Base-by-base conservation (phyloP, 1,284 basidiomycete genomes). In the Puccinia polysora region DNA sequence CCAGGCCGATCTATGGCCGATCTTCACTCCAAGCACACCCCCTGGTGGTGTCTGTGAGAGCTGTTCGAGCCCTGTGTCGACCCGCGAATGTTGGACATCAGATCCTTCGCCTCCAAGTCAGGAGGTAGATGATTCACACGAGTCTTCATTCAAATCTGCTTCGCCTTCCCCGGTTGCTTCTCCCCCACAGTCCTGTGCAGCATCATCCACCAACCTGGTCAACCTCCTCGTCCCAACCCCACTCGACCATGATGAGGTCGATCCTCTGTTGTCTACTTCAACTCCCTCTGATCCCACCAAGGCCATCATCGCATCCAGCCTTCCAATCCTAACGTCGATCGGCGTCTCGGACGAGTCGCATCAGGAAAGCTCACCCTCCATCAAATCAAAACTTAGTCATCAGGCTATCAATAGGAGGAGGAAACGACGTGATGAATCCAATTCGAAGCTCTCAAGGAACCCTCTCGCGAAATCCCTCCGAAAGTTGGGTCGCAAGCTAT, bases 211-310 rank as follows among this genome's bases (percentile, higher is more conserved):
- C 4, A 59, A 36, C 18, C 32, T 38, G 10, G 10, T 45, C 40
- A 59, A 59, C 34, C 23, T 59, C 10, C 56, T 59, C 3, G 25
- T 59, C 12, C 56, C 56, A 23, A 59, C 56, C 25, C 56, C 56
- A 3, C 38, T 59, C 18, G 56, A 59, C n/a, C 56, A 59, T 28
- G 34, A 59, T 34, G 56, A 59, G n/a, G 23, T 32, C 1, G 56
- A 59, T 34, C 56, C 56, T 40, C 23, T 59, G 20, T n/a, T 59
- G 6, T 59, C 56, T 23, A 7, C 20, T 8, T 25, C 49, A 10
- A 8, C 49, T 10, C 10, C 7, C 8, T 15, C 14, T 10, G 10
- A 10, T 52, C 10, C 49, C 14, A 7, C 20, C 12, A 43, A 52
- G 18, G 8, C 20, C 49, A 52, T 23, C 49, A 4, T 18, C 56